These are phyloP conservation scores for Pterulicium gracile DNA, from an alignment of 1,284 basidiomycete species.

Conservation along the genomic window DNA sequence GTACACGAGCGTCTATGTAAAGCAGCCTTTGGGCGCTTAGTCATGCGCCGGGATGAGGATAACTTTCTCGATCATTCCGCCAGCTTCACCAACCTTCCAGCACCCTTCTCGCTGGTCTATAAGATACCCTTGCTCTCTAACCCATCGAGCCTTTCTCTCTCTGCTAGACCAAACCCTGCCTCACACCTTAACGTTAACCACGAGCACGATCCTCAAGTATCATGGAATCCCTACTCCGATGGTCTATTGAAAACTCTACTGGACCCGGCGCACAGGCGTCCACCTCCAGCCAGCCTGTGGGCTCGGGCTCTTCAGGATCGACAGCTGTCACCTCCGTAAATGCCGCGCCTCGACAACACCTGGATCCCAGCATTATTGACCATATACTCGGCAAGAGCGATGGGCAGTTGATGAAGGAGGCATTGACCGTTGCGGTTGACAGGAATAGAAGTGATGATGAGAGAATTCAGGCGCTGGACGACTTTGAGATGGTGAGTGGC, in stretches of 20 bases:
- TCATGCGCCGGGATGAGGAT: too few relatives aligned
- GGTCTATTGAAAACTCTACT: slow-evolving; percentile 70
- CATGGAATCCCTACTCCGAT: slow-evolving; percentile 69
- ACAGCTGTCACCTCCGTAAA: slow-evolving; percentile 11
- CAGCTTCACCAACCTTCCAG: too few relatives aligned
- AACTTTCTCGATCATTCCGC: too few relatives aligned
- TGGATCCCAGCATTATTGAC: slow-evolving; percentile 79
- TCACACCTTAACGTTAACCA: background rate
- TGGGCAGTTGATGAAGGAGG: slow-evolving; percentile 81
- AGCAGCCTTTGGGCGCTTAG: too few relatives aligned
- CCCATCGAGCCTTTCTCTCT: too few relatives aligned
- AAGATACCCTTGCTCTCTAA: too few relatives aligned
- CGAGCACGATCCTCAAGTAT: background rate
- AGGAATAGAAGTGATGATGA: slow-evolving; percentile 48
- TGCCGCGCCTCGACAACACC: slow-evolving; percentile 30
- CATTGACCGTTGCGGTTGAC: slow-evolving; percentile 67
- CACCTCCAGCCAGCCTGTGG: slow-evolving; percentile 12
- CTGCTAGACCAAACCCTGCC: too few relatives aligned
- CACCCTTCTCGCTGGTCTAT: too few relatives aligned
- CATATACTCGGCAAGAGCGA: slow-evolving; percentile 82
- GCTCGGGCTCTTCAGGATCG: background rate
- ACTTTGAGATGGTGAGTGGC: slow-evolving; percentile 76
- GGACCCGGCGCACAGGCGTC: slow-evolving; percentile 19
- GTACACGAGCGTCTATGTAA: too few relatives aligned
- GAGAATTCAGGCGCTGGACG: slow-evolving; percentile 75